Conservation (phyloP, 352 stramenopile species). For the Phytophthora capsici region DNA sequence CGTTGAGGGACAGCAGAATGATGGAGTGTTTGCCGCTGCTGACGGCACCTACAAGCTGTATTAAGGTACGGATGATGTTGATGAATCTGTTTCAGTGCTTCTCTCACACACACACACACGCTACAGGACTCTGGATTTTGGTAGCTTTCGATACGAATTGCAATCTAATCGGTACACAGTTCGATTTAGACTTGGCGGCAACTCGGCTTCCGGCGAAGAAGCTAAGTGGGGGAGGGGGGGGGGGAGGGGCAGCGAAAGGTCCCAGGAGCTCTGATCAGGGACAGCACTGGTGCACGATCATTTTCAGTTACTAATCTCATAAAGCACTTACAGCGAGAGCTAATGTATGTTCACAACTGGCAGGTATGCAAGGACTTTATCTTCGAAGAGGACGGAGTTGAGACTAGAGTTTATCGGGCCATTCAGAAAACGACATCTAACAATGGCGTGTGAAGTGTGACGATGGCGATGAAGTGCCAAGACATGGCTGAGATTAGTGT, state of each 20-base stretch:
- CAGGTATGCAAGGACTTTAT: background rate
- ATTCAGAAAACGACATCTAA: background rate
- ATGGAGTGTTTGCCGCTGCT: slow-evolving; percentile 13
- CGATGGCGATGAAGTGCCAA: background rate
- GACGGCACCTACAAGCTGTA: slow-evolving; percentile 26
- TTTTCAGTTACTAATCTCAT: background rate
- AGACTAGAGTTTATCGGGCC: background rate
- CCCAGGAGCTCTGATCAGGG: background rate
- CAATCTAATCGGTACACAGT: too few species aligned
- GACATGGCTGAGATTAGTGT: background rate
- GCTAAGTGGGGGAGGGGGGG: too few species aligned
- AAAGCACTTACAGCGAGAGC: background rate
- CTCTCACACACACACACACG: too few species aligned
- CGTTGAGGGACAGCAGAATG: slow-evolving; percentile 5
- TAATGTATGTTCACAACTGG: background rate
- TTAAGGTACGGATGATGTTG: background rate
- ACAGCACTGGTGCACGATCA: background rate
- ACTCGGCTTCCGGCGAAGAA: background rate
- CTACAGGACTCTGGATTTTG: background rate
- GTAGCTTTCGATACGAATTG: background rate
- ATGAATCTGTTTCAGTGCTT: background rate
- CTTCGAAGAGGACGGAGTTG: background rate
- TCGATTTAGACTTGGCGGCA: background rate
- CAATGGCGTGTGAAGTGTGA: background rate
- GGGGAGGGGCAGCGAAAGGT: background rate